These are phyloP conservation scores for Citrus inodora DNA, from an alignment of 345 rosid species.

Conservation along the genomic window DNA sequence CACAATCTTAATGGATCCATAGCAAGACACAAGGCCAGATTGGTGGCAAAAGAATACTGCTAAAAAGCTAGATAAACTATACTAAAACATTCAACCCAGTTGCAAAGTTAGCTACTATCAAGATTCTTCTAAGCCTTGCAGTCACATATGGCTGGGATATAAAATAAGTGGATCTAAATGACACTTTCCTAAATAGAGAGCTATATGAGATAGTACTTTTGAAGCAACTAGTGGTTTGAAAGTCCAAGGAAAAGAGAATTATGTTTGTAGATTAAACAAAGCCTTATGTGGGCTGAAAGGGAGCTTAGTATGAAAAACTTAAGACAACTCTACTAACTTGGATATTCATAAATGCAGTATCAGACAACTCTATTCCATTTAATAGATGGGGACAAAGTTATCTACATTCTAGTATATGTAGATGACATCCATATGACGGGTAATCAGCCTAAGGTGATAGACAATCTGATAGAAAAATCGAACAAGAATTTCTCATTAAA, in stretches of 20 bases:
- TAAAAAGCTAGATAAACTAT: neutral
- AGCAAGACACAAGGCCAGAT: neutral
- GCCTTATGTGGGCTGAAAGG: neutral
- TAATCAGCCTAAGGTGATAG: no score
- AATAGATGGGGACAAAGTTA: neutral
- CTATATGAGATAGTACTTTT: neutral
- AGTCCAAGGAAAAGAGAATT: fast-evolving
- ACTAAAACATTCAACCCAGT: neutral
- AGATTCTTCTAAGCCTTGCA: neutral
- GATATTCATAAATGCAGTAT: neutral
- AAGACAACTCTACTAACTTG: neutral
- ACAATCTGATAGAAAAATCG: neutral
- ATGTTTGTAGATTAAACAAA: neutral
- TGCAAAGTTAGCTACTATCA: neutral
- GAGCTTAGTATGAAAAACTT: neutral
- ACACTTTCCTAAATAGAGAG: neutral
- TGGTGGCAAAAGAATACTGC: neutral
- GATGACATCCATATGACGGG: neutral
- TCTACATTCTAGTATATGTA: neutral
- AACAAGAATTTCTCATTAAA: neutral
- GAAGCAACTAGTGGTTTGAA: neutral
- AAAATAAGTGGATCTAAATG: neutral
- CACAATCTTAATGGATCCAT: neutral
- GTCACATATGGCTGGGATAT: neutral
- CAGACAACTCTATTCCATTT: neutral